These are phyloP conservation scores for slime mould (Dictyostelium discoideum) DNA, from an alignment of 78 protist species.

Conservation along the genomic window dicty_2.7 NC_007088.5:3107001-3107500, in stretches of 20 bases:
- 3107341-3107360: constrained; percentile 76
- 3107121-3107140: constrained; percentile 77
- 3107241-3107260: constrained; percentile 47
- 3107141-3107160: constrained; percentile 64
- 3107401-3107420: constrained; percentile 79
- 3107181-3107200: constrained; percentile 66
- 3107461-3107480: constrained; percentile 82
- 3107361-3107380: constrained; percentile 79
- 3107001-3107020: constrained; percentile 33
- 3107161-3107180: constrained; percentile 28
- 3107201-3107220: constrained; percentile 79
- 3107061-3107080: constrained; percentile 64
- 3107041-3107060: not conserved
- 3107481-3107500: not conserved
- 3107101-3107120: constrained; percentile 88
- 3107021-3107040: constrained; percentile 61
- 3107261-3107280: constrained; percentile 83
- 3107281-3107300: constrained; percentile 60
- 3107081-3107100: constrained; percentile 84
- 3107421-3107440: constrained; percentile 85
- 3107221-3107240: constrained; percentile 78
- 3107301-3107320: constrained; percentile 84
- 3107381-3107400: constrained; percentile 85
- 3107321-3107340: constrained; percentile 80
- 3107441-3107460: constrained; percentile 89